Percentiles rank a stretch among this genome's conserved stretches.
phyloP scores from a whole-genome alignment of 495 filamentous ascomycete species.

The Neurospora sp. region DNA sequence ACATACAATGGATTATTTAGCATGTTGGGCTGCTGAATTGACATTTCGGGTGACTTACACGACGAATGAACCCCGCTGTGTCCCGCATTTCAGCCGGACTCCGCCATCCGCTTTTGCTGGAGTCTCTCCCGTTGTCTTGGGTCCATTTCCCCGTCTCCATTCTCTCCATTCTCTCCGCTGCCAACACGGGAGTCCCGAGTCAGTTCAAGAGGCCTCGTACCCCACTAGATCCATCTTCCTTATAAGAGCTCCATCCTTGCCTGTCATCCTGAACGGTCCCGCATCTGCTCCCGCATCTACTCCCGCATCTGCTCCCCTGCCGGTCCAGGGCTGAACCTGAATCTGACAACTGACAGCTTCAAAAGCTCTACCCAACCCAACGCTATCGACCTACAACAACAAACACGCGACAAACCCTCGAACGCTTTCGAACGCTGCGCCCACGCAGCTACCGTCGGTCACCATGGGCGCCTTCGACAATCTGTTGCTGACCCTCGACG shows the following conservation, averaged over 20 bases:
- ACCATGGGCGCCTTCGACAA: constrained; percentile 29
- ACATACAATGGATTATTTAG: not conserved
- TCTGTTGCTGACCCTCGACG: constrained; percentile 53
- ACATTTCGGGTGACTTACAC: not conserved
- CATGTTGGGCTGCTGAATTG: not conserved
- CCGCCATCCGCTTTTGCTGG: not conserved
- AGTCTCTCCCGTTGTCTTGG: not conserved
- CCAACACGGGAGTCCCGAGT: not conserved
- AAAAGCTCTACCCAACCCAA: not conserved
- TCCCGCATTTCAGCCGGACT: not conserved
- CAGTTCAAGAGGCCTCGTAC: not conserved
- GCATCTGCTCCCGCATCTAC: not conserved
- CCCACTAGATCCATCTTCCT: not conserved
- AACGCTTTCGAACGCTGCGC: not conserved
- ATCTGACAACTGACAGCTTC: not conserved
- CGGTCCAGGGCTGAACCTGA: not conserved
- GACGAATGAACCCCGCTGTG: not conserved
- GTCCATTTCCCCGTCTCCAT: not conserved
- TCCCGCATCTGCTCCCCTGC: not conserved
- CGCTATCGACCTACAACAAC: not conserved
- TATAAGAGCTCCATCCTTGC: not conserved
- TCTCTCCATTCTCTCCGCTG: not conserved
- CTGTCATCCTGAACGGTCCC: not conserved
- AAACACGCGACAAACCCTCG: not conserved
- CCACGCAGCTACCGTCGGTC: not conserved